These are phyloP conservation scores for Delonix regia DNA, from an alignment of 306 rosid genomes.

Conservation along the genomic window DNA sequence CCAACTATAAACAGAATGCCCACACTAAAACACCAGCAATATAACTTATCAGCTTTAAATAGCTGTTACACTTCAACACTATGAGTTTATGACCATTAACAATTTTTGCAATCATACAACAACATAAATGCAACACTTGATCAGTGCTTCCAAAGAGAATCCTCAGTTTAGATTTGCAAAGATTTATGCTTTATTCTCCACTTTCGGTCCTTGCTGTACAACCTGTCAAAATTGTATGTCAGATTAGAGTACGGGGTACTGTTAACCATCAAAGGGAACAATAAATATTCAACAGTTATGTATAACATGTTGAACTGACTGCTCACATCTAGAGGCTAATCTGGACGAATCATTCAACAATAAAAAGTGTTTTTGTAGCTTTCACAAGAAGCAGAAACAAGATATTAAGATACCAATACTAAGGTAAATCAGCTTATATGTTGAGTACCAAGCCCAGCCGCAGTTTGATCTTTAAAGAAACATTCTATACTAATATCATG, in stretches of 20 bases:
- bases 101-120: constrained; percentile 61
- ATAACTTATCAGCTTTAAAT: constrained; percentile 36
- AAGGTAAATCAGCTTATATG: neutral
- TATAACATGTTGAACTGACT: neutral
- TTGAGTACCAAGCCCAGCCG: constrained; percentile 5
- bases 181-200: constrained; percentile 37
- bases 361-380: neutral
- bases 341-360: neutral
- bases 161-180: constrained; percentile 39
- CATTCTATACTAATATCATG: neutral
- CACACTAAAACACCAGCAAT: constrained; percentile 34
- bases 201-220: constrained; percentile 62
- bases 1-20: constrained; percentile 27
- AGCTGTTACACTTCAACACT: constrained; percentile 50
- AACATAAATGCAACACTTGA: constrained; percentile 47
- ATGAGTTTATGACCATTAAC: constrained; percentile 49
- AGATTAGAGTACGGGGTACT: neutral
- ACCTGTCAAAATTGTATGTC: constrained; percentile 54
- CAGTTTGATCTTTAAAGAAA: constrained; percentile 13
- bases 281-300: constrained; percentile 24
- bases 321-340: neutral
- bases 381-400: constrained; percentile 22
- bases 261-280: neutral
- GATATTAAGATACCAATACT: neutral
- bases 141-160: constrained; percentile 29